Conservation (phyloP, 768 basidiomycete genomes). For the Suillus plorans region DNA sequence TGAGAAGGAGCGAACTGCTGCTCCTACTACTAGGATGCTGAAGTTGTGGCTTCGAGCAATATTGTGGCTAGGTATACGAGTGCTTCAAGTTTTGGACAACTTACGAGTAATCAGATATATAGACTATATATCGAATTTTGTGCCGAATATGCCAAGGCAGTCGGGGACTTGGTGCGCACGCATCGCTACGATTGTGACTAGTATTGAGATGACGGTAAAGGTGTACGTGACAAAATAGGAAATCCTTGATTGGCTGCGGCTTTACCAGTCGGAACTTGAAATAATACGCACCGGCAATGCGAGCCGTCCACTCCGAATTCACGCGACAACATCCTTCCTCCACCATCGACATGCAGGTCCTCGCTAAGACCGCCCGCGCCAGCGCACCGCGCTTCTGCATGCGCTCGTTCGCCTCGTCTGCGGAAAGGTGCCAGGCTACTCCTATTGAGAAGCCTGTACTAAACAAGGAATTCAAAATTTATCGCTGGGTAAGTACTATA, state of each 20-base stretch:
- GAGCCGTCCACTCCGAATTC: slow-evolving; percentile 14
- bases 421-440: slow-evolving; percentile 34
- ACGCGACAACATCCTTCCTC: slow-evolving; percentile 14
- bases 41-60: too few relatives aligned
- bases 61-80: too few relatives aligned
- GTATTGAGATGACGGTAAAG: too few relatives aligned
- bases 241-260: slow-evolving; percentile 23
- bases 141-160: too few relatives aligned
- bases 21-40: too few relatives aligned
- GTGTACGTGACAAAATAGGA: too few relatives aligned
- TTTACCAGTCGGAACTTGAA: slow-evolving; percentile 14
- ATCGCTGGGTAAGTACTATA: slow-evolving; percentile 76
- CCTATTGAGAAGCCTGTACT: slow-evolving; percentile 66
- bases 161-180: too few relatives aligned
- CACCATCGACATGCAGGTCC: slow-evolving; percentile 16
- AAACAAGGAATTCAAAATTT: slow-evolving; percentile 97
- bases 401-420: slow-evolving; percentile 35
- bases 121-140: too few relatives aligned
- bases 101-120: too few relatives aligned
- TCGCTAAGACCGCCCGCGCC: slow-evolving; percentile 9
- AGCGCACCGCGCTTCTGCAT: slow-evolving; percentile 12
- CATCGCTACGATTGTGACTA: too few relatives aligned
- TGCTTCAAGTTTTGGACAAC: too few relatives aligned
- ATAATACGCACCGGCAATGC: slow-evolving; percentile 2
- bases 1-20: too few relatives aligned